Percentiles rank a stretch among this genome's conserved stretches.
Conservation (phyloP, 1,284 basidiomycete genomes). For the Prillingera fragicola region DNA sequence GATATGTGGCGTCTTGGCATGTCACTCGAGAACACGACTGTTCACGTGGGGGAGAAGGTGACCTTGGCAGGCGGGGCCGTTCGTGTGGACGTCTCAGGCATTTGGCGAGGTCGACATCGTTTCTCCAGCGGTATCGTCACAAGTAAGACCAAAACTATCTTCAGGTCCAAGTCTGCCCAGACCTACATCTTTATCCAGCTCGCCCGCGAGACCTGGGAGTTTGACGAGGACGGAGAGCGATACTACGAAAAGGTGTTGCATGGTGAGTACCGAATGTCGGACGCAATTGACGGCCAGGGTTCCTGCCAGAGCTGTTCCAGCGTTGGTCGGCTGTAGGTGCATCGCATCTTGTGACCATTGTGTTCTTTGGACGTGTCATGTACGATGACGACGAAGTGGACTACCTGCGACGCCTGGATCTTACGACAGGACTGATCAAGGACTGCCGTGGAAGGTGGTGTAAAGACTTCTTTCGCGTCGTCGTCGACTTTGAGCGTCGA, state of each 20-base stretch:
- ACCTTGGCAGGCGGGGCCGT: slow-evolving; percentile 56
- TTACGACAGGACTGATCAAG: slow-evolving; percentile 60
- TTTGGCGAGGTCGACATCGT: slow-evolving; percentile 52
- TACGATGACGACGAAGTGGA: slow-evolving; percentile 78
- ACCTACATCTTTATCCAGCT: slow-evolving; percentile 87
- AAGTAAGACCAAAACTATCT: slow-evolving; percentile 78
- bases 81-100: slow-evolving; percentile 68
- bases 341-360: slow-evolving; percentile 89
- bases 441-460: slow-evolving; percentile 74
- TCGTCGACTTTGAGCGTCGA: slow-evolving; percentile 84
- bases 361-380: slow-evolving; percentile 88
- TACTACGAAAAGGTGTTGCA: slow-evolving; percentile 96
- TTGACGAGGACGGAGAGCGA: slow-evolving; percentile 90
- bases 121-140: slow-evolving; percentile 77
- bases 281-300: slow-evolving; percentile 46
- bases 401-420: slow-evolving; percentile 50
- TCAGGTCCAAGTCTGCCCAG: slow-evolving; percentile 84
- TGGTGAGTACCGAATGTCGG: slow-evolving; percentile 35
- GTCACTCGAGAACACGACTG: slow-evolving; percentile 54
- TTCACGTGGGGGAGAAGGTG: slow-evolving; percentile 59
- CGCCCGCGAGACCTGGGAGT: slow-evolving; percentile 93
- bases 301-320: slow-evolving; percentile 75
- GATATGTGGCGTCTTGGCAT: slow-evolving; percentile 87
- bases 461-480: slow-evolving; percentile 94
- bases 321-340: slow-evolving; percentile 77